Percentiles rank a stretch among this genome's conserved stretches.
Evolutionary conservation across 2,329 filamentous ascomycete genomes (phyloP).

Genomic region (Cercospora sp.): DNA sequence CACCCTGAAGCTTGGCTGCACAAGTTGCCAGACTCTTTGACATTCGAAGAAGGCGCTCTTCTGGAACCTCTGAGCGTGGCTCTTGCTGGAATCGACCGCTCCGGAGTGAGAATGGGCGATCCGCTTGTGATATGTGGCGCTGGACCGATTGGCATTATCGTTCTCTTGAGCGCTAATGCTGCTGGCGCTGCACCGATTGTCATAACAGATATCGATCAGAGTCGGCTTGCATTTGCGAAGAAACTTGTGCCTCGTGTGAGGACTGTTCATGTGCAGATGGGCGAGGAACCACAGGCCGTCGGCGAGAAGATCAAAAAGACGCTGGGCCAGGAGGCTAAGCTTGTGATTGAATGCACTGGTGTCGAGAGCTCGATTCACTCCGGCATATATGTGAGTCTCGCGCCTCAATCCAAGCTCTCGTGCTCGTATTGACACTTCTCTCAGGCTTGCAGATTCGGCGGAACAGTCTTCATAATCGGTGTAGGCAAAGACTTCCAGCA

Average conservation of each 20-base stretch:
- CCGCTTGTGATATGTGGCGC: constrained; percentile 42
- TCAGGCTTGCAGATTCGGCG: constrained; percentile 36
- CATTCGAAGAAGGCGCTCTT: constrained; percentile 47
- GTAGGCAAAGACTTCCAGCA: constrained; percentile 40
- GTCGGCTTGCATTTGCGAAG: constrained; percentile 43
- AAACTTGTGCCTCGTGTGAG: constrained; percentile 41
- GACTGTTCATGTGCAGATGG: constrained; percentile 40
- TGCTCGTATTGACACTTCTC: too few species aligned
- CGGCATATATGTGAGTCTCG: constrained; percentile 36
- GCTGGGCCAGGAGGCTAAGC: constrained; percentile 37
- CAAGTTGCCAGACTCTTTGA: constrained; percentile 42
- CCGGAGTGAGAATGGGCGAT: constrained; percentile 44
- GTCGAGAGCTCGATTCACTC: constrained; percentile 38
- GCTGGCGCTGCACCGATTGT: constrained; percentile 48
- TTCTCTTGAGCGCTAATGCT: constrained; percentile 46
- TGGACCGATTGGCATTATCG: constrained; percentile 43
- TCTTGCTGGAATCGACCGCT: constrained; percentile 47
- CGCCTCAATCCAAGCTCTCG: not conserved
- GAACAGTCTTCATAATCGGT: constrained; percentile 42
- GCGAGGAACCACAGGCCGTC: constrained; percentile 40
- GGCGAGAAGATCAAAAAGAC: constrained; percentile 40
- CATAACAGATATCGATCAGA: constrained; percentile 48
- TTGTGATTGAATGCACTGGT: constrained; percentile 42
- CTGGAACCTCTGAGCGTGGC: constrained; percentile 53
- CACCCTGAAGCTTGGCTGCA: constrained; percentile 38